Percentiles rank a stretch among this genome's conserved stretches.
Evolutionary conservation across 192 early-diverging fungal genomes (phyloP).

Genomic region (Umbelopsis ramanniana): DNA sequence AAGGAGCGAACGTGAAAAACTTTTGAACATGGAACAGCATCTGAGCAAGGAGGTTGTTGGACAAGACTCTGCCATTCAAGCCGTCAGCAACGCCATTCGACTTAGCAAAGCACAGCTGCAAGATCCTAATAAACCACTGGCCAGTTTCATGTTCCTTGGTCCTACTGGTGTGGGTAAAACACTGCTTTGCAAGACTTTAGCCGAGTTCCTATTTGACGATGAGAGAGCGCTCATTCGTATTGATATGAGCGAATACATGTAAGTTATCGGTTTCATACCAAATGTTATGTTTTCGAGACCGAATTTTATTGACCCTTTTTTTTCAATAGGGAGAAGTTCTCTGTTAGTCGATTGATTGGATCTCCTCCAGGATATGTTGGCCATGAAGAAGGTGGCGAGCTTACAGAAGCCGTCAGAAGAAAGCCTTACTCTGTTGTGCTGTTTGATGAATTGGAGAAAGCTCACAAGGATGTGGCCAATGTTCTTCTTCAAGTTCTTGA

Average conservation of each 20-base stretch:
- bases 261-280: background rate
- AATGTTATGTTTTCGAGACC: background rate
- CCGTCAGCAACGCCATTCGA: conserved; percentile 74
- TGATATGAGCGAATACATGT: conserved; percentile 84
- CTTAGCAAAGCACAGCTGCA: conserved; percentile 81
- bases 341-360: conserved; percentile 73
- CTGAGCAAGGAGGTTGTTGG: conserved; percentile 85
- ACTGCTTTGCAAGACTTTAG: conserved; percentile 74
- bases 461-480: conserved; percentile 88
- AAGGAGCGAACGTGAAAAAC: conserved; percentile 84
- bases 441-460: conserved; percentile 86
- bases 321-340: conserved; percentile 35
- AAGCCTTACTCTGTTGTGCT: conserved; percentile 80
- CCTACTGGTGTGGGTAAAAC: conserved; percentile 89
- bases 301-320: background rate
- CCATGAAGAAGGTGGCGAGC: conserved; percentile 76
- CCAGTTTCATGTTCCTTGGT: conserved; percentile 82
- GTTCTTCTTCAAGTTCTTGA: conserved; percentile 92
- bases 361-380: conserved; percentile 84
- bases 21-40: conserved; percentile 78
- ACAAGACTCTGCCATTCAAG: conserved; percentile 70
- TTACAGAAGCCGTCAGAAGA: conserved; percentile 79
- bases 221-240: conserved; percentile 74
- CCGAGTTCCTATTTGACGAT: conserved; percentile 78
- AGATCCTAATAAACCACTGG: conserved; percentile 71